Percentiles rank a stretch among this genome's conserved stretches.
These are phyloP conservation scores for Zasmidium cellare DNA, from an alignment of 2,329 filamentous ascomycete genomes.

Conservation along the genomic window DNA sequence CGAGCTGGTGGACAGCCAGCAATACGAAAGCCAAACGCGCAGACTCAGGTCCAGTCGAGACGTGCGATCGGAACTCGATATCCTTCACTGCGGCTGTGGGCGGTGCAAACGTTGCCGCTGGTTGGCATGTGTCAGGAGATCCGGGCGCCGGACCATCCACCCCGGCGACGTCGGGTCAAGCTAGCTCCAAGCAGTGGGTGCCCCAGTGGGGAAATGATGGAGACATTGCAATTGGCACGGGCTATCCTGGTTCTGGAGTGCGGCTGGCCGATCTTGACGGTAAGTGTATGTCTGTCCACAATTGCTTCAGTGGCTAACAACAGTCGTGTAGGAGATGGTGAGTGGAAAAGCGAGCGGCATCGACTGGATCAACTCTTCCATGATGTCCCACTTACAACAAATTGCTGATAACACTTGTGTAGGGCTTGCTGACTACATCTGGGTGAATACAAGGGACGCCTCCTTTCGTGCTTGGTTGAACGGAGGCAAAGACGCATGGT, in stretches of 20 bases:
- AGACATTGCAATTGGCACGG: background rate
- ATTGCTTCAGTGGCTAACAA: no score
- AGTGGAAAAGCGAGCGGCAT: no score
- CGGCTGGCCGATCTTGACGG: background rate
- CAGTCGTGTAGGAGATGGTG: no score
- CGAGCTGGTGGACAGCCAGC: background rate
- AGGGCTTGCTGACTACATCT: background rate
- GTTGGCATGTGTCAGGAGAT: background rate
- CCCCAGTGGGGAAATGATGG: background rate
- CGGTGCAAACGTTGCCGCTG: background rate
- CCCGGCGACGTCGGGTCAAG: no score
- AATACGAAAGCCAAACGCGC: background rate
- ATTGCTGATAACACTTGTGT: no score
- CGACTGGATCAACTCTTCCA: no score
- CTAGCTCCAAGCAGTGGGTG: background rate
- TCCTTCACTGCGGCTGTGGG: background rate
- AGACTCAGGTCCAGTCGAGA: background rate
- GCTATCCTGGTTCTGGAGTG: background rate
- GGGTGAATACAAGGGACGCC: background rate
- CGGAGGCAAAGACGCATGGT: background rate
- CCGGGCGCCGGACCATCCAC: background rate
- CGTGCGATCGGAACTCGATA: background rate
- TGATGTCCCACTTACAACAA: no score
- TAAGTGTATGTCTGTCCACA: background rate
- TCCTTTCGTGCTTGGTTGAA: background rate